Conservation (phyloP, 2,329 filamentous ascomycete species). For the Fusarium begoniae region DNA sequence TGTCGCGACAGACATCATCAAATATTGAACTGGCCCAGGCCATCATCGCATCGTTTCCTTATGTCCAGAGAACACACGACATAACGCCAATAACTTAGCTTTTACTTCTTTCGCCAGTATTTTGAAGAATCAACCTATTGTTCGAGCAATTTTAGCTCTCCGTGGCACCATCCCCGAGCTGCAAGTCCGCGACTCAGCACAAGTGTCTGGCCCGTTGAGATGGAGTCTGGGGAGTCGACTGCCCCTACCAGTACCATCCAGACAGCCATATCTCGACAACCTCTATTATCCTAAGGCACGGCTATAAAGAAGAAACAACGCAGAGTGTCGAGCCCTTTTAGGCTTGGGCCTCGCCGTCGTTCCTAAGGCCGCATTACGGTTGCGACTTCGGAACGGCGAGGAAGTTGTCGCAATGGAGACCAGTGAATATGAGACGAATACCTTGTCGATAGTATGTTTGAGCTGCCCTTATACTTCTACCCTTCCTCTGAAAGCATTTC, state of each 20-base stretch:
- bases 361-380: slow-evolving; percentile 40
- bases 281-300: slow-evolving; percentile 13
- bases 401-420: slow-evolving; percentile 66
- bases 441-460: slow-evolving; percentile 61
- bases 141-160: slow-evolving; percentile 20
- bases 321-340: slow-evolving; percentile 15
- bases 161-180: slow-evolving; percentile 37
- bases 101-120: not conserved
- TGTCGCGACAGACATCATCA: slow-evolving; percentile 37
- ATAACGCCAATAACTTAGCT: slow-evolving; percentile 25
- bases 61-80: not conserved
- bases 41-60: slow-evolving; percentile 10
- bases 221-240: slow-evolving; percentile 49
- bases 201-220: slow-evolving; percentile 48
- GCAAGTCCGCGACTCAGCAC: slow-evolving; percentile 34
- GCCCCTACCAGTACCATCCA: slow-evolving; percentile 32
- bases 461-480: not conserved
- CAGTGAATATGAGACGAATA: slow-evolving; percentile 71
- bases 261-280: slow-evolving; percentile 28
- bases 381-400: slow-evolving; percentile 42
- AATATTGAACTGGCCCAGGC: slow-evolving; percentile 20
- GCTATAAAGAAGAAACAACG: not conserved
- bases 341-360: slow-evolving; percentile 33
- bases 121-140: not conserved
- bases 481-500: not conserved